Evolutionary conservation across 768 basidiomycete genomes (phyloP), one percentile per base, ranked within the genome.

Genomic region (Mycena sanguinolenta): DNA sequence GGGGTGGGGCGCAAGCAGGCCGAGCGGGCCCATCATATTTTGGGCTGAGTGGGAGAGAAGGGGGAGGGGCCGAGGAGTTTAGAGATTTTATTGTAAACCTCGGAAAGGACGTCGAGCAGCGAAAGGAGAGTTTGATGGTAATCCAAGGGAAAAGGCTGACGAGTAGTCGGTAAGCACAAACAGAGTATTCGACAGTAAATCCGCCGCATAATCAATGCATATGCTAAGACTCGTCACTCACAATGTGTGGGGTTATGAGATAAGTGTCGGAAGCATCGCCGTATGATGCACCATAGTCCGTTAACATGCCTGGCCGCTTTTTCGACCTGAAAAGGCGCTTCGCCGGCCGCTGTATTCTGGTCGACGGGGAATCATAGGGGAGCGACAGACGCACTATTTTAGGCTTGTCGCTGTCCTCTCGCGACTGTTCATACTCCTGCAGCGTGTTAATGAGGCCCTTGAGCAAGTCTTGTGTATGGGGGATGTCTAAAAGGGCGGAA

Each of bases 71-170:
- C 95, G 27, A 97, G 90, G 60, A 95, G 88, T 76, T 90, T 90
- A 12, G 88, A 88, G 46, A 97, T 92, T 80, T 95, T 95, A 80
- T 93, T 91, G 83, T 97, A 97, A 34, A 95, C 90, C 76, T 96
- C 95, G 21, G 94, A 93, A 46, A 97, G 87, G 57, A 97, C 92
- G 77, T 97, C 96, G 62, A 96, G 90, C 30, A 96, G 89, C 38
- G 95, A 95, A 62, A 95, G 88, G 39, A 96, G 88, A 13, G 93
- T 94, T 81, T 97, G 93, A 73, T 94, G 92, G 77, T 97, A 97
- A 79, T 97, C 95, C 63, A 97, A 79, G 3, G 91, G 84, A 80
- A 96, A 97, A n/a, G 95, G 93, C 95, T 96, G 61, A 13, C n/a
- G 63, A 28, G 32, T 30, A 16, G 23, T 58, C 49, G 42, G 53